Percentiles rank a stretch among this genome's conserved stretches.
phyloP scores from a whole-genome alignment of 495 filamentous ascomycete genomes.

The Talaromyces trachyspermus region DNA sequence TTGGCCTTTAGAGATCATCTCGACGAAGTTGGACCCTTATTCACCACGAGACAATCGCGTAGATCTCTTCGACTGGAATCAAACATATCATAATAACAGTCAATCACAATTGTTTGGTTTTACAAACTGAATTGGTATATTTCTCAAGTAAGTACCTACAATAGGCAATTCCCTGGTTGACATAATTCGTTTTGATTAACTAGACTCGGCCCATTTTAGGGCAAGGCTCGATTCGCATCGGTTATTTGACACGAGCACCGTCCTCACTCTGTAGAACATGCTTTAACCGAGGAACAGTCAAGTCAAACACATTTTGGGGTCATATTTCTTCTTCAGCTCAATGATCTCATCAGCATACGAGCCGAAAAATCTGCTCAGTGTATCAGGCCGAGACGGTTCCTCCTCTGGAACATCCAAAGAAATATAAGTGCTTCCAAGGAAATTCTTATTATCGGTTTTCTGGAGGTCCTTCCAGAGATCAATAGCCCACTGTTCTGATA shows the following conservation, averaged over 20 bases:
- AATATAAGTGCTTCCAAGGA: not conserved
- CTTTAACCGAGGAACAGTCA: slow-evolving; percentile 1
- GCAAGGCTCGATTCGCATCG: no score
- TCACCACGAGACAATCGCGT: no score
- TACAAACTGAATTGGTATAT: no score
- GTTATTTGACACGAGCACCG: not conserved
- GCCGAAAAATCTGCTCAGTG: slow-evolving; percentile 1
- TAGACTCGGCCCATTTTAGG: no score
- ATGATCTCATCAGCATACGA: slow-evolving; percentile 1
- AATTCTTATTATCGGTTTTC: not conserved
- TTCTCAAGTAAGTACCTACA: no score
- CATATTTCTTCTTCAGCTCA: slow-evolving; percentile 1
- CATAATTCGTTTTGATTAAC: no score
- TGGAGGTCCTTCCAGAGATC: not conserved
- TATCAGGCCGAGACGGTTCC: not conserved
- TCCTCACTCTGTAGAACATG: not conserved
- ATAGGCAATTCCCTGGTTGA: no score
- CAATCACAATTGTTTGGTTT: no score
- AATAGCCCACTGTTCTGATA: slow-evolving; percentile 21
- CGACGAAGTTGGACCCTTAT: not conserved
- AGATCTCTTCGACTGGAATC: not conserved
- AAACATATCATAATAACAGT: not conserved
- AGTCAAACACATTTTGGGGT: slow-evolving; percentile 7
- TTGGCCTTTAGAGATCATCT: slow-evolving; percentile 1
- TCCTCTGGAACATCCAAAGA: not conserved